Evolutionary conservation across 805 yeast genomes (phyloP), one percentile per base, ranked within the genome.

Genomic region (Candida nanaspora): DNA sequence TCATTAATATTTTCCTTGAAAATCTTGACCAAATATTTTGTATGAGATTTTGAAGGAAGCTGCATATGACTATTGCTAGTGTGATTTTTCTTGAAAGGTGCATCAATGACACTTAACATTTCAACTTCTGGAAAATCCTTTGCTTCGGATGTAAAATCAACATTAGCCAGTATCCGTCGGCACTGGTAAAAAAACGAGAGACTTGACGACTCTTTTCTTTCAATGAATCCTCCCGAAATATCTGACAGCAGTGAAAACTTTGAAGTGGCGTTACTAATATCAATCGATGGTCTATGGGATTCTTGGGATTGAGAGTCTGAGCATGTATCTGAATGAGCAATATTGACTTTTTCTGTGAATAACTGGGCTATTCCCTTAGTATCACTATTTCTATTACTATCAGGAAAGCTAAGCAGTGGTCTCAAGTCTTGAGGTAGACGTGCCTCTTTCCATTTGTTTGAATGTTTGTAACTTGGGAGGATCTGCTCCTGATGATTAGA

Each of bases 151-250:
- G 49, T 45, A 37, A 41, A 46, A 9, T 42, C 45, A 5, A 48
- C 47, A 15, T 48, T 53, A 23, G 47, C 43, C 45, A 68, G 69
- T 1, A 69, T 51, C 39, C 61, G 63, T 10, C 72, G 50, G 3
- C 66, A 57, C 44, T 70, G 74, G 27, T 64, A 52, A 6, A 70
- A 50, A 33, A 67, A 56, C 2, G 74, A 64, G 10, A 66, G 53
- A 0, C 70, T 66, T 21, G 68, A 64, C 25, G 68, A 59, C 41
- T 69, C 74, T 8, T 74, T 73, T 38, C 68, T 45, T 41, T 65
- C 68, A 20, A 69, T 46, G 15, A 61, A 44, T 20, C 58, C 59
- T 0, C 71, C 70, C 6, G 57, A 56, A 8, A 52, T 55, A 42
- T 66, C 71, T 45, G 52, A 50, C 13, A 68, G 30, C n/a, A 27